Conservation (phyloP, 495 filamentous ascomycete genomes). For the Chaetomium tenue region DNA sequence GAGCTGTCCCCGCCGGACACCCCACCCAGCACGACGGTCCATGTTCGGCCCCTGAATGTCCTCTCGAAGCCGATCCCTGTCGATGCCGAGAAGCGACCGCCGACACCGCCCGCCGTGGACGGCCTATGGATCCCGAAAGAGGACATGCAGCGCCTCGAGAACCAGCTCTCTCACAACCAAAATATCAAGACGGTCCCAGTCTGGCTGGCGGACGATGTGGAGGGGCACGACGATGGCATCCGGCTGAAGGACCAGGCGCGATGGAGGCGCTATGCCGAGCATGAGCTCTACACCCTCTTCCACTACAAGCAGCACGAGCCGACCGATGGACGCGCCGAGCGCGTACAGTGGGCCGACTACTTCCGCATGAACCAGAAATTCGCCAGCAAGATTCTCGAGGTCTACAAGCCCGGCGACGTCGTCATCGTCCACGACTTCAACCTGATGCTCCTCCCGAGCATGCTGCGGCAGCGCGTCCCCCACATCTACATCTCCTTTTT, state of each 20-base stretch:
- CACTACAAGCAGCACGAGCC: conserved; percentile 93
- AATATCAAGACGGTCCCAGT: conserved; percentile 69
- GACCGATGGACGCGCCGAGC: conserved; percentile 74
- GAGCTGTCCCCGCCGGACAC: conserved; percentile 44
- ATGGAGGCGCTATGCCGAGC: conserved; percentile 86
- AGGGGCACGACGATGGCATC: conserved; percentile 61
- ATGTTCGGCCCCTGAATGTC: conserved; percentile 50
- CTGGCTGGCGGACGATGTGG: conserved; percentile 73
- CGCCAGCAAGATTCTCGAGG: conserved; percentile 76
- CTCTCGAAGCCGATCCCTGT: conserved; percentile 71
- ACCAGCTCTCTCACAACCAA: conserved; percentile 63
- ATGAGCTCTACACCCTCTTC: conserved; percentile 82
- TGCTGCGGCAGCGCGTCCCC: conserved; percentile 76
- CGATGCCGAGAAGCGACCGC: conserved; percentile 54
- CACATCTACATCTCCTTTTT: conserved; percentile 89
- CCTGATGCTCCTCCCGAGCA: conserved; percentile 77
- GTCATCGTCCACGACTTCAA: conserved; percentile 92
- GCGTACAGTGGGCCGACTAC: conserved; percentile 86
- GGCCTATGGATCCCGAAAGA: conserved; percentile 61
- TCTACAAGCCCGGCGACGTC: conserved; percentile 87
- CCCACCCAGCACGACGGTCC: conserved; percentile 44
- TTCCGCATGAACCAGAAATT: conserved; percentile 83
- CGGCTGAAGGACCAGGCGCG: conserved; percentile 71
- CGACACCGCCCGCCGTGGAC: conserved; percentile 57
- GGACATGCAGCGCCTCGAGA: conserved; percentile 68